A percentile compares a stretch with the other conserved stretches of the same genome.
Conservation (phyloP, 2,329 filamentous ascomycete species). For the Talaromyces sp. region DNA sequence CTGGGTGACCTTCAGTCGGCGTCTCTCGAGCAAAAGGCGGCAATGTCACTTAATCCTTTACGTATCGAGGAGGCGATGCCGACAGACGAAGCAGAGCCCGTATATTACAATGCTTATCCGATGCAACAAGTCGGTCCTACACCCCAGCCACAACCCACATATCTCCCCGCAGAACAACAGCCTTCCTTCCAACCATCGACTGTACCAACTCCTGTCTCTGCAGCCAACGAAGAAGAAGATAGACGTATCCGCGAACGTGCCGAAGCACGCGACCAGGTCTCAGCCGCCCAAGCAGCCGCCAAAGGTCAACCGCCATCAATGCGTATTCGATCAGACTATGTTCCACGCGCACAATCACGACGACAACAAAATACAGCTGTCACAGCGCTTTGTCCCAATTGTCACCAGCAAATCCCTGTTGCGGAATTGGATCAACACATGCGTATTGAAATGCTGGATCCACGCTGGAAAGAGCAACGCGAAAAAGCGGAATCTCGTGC, state of each 20-base stretch:
- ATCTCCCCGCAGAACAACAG: slow-evolving; percentile 22
- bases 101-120: slow-evolving; percentile 53
- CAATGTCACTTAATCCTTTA: slow-evolving; percentile 75
- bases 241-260: slow-evolving; percentile 59
- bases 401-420: slow-evolving; percentile 82
- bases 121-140: slow-evolving; percentile 39
- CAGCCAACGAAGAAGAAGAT: slow-evolving; percentile 59
- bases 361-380: slow-evolving; percentile 63
- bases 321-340: slow-evolving; percentile 91
- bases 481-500: slow-evolving; percentile 82
- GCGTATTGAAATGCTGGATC: slow-evolving; percentile 90
- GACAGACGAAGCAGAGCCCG: slow-evolving; percentile 59
- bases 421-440: slow-evolving; percentile 89
- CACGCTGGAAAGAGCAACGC: slow-evolving; percentile 92
- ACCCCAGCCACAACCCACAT: slow-evolving; percentile 33
- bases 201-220: slow-evolving; percentile 32
- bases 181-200: slow-evolving; percentile 27
- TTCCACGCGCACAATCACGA: slow-evolving; percentile 75
- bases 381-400: slow-evolving; percentile 79
- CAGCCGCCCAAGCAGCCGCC: slow-evolving; percentile 75
- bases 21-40: slow-evolving; percentile 91
- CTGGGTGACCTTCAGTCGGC: slow-evolving; percentile 90
- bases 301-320: slow-evolving; percentile 58
- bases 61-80: slow-evolving; percentile 96
- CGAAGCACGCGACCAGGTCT: slow-evolving; percentile 58